Base-by-base conservation (phyloP, 805 yeast genomes). In the Candida germanica region DNA sequence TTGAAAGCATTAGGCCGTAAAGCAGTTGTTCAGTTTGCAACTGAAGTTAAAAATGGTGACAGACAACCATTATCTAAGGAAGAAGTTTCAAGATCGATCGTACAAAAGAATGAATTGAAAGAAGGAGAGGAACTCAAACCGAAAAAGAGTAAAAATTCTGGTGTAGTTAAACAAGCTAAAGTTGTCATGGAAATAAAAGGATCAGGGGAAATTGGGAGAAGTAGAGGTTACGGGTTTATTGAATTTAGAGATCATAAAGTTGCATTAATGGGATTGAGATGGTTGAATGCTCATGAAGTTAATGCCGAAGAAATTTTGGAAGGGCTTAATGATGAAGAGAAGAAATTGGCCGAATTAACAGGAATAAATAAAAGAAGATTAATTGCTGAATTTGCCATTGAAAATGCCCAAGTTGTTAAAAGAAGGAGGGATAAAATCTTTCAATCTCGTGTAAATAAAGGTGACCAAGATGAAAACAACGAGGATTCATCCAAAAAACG, bases 201-300 rank as follows among this genome's bases (percentile, higher is more conserved):
- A 6, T 70, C 91, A 6, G 94, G 95, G 14, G 83, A 82, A 17
- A 62, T 72, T 19, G 98, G 98, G 38, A 76, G 98, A 61, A 81
- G 93, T 54, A 82, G 97, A 69, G 98, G 98, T 42, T 93, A 91
- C 53, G 98, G 98, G 45, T 91, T 93, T 71, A 62, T 93, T 29
- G 98, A 93, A 63, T 88, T 73, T 60, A 80, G 88, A 61, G 95
- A 89, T 60, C 98, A 93, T 60, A 84, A 83, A 60, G 59, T 82
- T 44, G 98, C 98, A 1, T 72, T 93, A 47, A 89, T 88, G 97
- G 97, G 95, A 2, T 75, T 93, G 38, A 79, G 98, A 69, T 93
- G 96, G 96, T 72, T 93, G 58, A 93, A 93, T 59, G 96, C 95
- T 6, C 96, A 91, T 56, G 82, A 77, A 53, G 95, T 93, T 5